Conservation (phyloP, 495 filamentous ascomycete genomes). For the Delitschia confertaspora region DNA sequence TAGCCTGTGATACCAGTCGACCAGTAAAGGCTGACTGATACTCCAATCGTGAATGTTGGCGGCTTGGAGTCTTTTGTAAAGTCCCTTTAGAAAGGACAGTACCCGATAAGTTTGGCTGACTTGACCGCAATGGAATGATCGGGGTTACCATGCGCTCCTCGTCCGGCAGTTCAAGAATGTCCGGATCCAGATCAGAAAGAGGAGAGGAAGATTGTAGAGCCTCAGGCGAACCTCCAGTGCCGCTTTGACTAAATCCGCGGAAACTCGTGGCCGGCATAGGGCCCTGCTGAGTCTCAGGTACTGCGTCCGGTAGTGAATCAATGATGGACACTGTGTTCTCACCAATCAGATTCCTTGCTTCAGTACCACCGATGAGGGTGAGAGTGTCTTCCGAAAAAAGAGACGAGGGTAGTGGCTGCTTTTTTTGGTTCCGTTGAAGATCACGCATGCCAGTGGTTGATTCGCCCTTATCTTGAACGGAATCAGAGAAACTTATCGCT, state of each 20-base stretch:
- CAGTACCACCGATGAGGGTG: neutral
- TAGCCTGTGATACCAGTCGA: slow-evolving; percentile 12
- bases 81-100: neutral
- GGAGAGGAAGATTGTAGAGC: neutral
- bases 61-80: neutral
- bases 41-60: too few species aligned
- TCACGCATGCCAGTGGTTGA: neutral
- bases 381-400: neutral
- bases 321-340: too few species aligned
- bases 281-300: neutral
- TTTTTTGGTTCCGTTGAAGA: neutral
- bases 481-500: neutral
- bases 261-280: neutral
- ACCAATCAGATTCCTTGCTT: neutral
- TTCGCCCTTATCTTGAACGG: neutral
- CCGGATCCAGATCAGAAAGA: neutral
- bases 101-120: neutral
- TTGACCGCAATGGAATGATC: neutral
- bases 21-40: neutral
- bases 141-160: neutral
- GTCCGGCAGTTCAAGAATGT: neutral
- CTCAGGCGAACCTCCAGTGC: too few species aligned
- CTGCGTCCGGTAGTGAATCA: neutral
- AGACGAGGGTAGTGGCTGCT: neutral
- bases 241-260: neutral